These are phyloP conservation scores for Penicillium digitatum DNA, from an alignment of 2,329 filamentous ascomycete species.

Conservation along the genomic window DNA sequence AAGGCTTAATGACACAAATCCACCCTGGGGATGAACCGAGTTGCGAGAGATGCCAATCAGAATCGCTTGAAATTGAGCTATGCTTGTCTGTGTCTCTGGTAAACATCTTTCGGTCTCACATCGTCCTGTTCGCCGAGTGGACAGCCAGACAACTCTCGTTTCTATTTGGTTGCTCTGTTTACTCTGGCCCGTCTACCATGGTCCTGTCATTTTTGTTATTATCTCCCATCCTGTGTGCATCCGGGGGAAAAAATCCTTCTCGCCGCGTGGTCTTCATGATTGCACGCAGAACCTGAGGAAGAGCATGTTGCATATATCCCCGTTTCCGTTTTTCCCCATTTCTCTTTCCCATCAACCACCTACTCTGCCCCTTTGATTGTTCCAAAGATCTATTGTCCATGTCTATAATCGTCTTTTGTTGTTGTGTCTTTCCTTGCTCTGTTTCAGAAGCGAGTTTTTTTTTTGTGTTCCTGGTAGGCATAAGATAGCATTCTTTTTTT, in stretches of 20 bases:
- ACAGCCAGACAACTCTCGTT: background rate
- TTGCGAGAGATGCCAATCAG: background rate
- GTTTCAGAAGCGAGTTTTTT: slow-evolving; percentile 26
- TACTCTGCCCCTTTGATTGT: slow-evolving; percentile 17
- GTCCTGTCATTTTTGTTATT: slow-evolving; percentile 1
- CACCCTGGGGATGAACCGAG: background rate
- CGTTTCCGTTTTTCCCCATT: slow-evolving; percentile 9
- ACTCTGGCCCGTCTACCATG: background rate
- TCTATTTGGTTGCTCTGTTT: background rate
- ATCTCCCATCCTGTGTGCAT: slow-evolving; percentile 2
- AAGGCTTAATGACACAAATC: background rate
- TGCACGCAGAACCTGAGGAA: slow-evolving; percentile 6
- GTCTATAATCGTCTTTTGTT: slow-evolving; percentile 25
- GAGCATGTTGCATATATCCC: slow-evolving; percentile 24
- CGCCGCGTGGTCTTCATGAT: slow-evolving; percentile 5
- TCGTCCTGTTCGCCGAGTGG: background rate
- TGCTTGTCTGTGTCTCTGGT: background rate
- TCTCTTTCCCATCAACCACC: slow-evolving; percentile 3
- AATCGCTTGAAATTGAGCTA: background rate
- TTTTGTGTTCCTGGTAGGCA: slow-evolving; percentile 21
- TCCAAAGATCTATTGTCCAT: slow-evolving; percentile 24
- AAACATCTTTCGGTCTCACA: background rate
- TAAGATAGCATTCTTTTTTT: slow-evolving; percentile 25
- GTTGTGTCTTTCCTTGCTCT: slow-evolving; percentile 20
- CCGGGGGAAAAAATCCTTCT: slow-evolving; percentile 5